A percentile compares a stretch with the other conserved stretches of the same genome.
These are phyloP conservation scores for Aquilaria yunnanensis DNA, from an alignment of 345 rosid species.

Conservation along the genomic window DNA sequence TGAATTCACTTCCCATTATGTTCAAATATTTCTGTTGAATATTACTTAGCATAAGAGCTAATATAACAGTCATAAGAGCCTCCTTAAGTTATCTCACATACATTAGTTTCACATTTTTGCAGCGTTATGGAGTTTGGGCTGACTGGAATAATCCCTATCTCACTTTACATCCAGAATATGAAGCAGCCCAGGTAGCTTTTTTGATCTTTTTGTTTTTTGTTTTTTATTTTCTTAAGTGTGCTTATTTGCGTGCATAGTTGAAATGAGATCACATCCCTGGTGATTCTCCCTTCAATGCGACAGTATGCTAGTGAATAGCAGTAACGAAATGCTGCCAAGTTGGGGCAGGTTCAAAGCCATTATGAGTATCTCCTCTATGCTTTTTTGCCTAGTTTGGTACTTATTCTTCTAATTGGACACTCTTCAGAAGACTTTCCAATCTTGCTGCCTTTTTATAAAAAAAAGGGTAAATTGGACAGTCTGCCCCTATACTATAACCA, in stretches of 20 bases:
- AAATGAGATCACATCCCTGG: not conserved
- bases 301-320: not conserved
- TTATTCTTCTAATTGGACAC: too few species aligned
- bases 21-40: too few species aligned
- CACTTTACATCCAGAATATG: constrained; percentile 92
- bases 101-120: constrained; percentile 22
- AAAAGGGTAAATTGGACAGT: too few species aligned
- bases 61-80: constrained; percentile 2
- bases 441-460: too few species aligned
- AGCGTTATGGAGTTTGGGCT: constrained; percentile 98
- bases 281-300: not conserved
- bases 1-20: too few species aligned
- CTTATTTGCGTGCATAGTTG: not conserved
- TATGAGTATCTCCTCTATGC: too few species aligned
- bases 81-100: constrained; percentile 1
- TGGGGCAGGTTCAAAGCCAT: too few species aligned
- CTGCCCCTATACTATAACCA: too few species aligned
- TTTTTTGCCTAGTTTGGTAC: too few species aligned
- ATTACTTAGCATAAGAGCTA: not conserved
- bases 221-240: constrained; percentile 3
- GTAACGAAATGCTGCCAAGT: too few species aligned
- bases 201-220: constrained; percentile 17
- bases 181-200: constrained; percentile 83
- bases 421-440: too few species aligned
- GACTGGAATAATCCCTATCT: constrained; percentile 84